These are phyloP conservation scores for Periconia sp. DNA, from an alignment of 2,329 filamentous ascomycete species.

Conservation along the genomic window DNA sequence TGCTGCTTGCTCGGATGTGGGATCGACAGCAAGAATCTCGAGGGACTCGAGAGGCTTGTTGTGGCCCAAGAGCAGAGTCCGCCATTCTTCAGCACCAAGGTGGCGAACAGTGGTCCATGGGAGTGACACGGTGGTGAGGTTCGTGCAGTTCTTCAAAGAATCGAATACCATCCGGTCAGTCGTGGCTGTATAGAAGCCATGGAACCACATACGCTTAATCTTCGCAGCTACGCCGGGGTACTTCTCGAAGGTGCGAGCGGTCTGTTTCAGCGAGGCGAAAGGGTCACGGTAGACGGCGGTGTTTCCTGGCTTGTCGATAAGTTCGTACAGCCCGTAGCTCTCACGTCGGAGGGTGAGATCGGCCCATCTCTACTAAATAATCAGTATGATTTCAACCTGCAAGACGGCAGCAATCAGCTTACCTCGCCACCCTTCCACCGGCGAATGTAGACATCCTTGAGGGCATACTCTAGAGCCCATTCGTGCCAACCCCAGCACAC, in stretches of 20 bases:
- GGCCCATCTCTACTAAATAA: conserved; percentile 54
- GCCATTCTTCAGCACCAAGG: conserved; percentile 55
- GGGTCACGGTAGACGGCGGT: conserved; percentile 60
- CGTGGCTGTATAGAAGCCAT: conserved; percentile 59
- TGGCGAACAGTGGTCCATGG: conserved; percentile 62
- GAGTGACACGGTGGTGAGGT: conserved; percentile 56
- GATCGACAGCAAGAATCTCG: conserved; percentile 58
- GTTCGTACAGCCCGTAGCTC: conserved; percentile 55
- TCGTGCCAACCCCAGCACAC: conserved; percentile 60
- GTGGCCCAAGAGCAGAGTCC: conserved; percentile 52
- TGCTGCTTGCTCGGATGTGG: conserved; percentile 53
- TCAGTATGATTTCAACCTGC: not conserved
- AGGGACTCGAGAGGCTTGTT: conserved; percentile 56
- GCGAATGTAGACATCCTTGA: conserved; percentile 59
- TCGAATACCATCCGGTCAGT: conserved; percentile 58
- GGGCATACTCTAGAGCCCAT: conserved; percentile 59
- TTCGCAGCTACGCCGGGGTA: conserved; percentile 55
- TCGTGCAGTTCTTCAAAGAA: conserved; percentile 54
- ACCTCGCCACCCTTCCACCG: conserved; percentile 57
- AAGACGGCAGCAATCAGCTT: conserved; percentile 30
- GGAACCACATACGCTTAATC: conserved; percentile 61
- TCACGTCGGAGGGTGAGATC: conserved; percentile 54
- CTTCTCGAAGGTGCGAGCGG: conserved; percentile 53
- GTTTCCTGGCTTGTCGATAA: conserved; percentile 54
- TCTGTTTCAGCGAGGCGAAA: conserved; percentile 56